phyloP scores from a whole-genome alignment of 129 eudicot genomes.

The Artemisia argyi region DNA sequence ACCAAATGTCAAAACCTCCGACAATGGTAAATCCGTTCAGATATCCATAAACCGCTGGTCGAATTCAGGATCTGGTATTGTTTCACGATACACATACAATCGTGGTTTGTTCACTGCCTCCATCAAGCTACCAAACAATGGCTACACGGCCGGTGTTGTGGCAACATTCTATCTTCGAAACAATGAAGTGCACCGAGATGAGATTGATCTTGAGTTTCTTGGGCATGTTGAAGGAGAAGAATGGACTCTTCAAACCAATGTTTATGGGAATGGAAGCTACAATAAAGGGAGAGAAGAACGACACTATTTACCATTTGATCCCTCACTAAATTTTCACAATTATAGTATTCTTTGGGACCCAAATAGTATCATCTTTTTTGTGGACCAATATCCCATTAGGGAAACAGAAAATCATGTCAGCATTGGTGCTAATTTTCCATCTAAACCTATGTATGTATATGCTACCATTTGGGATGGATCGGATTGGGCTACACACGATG shows the following conservation, averaged over 20 bases:
- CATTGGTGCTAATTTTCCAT: slow-evolving; percentile 22
- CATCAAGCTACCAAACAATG: slow-evolving; percentile 31
- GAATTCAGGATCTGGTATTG: slow-evolving; percentile 26
- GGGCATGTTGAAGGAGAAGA: slow-evolving; percentile 31
- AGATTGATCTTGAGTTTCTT: slow-evolving; percentile 48
- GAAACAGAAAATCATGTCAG: slow-evolving; percentile 19
- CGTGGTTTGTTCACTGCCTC: slow-evolving; percentile 31
- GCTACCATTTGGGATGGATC: slow-evolving; percentile 58
- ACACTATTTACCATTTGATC: slow-evolving; percentile 42
- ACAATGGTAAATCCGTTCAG: slow-evolving; percentile 19
- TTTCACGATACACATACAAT: slow-evolving; percentile 20
- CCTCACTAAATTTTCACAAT: slow-evolving; percentile 39
- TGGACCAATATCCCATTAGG: slow-evolving; percentile 41
- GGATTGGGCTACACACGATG: slow-evolving; percentile 44
- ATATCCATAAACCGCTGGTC: slow-evolving; percentile 24
- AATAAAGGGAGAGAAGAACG: slow-evolving; percentile 49
- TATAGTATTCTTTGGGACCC: slow-evolving; percentile 39
- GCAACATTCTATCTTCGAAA: slow-evolving; percentile 29
- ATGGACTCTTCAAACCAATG: slow-evolving; percentile 46
- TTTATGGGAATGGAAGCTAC: slow-evolving; percentile 41
- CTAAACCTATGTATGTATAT: slow-evolving; percentile 26
- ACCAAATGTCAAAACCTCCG: slow-evolving; percentile 13
- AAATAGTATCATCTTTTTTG: slow-evolving; percentile 26
- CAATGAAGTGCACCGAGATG: slow-evolving; percentile 26
- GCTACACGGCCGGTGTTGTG: slow-evolving; percentile 28